Evolutionary conservation across 2,329 filamentous ascomycete genomes (phyloP).

Genomic region (Colletotrichum siamense): DNA sequence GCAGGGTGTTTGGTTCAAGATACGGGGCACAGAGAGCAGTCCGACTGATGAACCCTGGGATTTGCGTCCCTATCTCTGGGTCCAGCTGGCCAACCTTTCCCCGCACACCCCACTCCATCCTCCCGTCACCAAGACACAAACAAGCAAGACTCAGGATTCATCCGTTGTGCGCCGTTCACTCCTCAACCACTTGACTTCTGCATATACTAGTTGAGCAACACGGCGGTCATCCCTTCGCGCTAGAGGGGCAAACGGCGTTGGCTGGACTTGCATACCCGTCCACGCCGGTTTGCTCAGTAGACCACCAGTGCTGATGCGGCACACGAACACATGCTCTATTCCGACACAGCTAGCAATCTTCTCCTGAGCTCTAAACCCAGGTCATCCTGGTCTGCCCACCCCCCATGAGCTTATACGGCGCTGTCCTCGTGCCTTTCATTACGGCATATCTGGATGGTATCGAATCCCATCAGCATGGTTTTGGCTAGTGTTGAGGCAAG

Average conservation of each 20-base stretch:
- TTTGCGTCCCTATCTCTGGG: constrained; percentile 5
- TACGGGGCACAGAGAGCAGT: background rate
- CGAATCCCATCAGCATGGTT: constrained; percentile 12
- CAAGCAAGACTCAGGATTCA: background rate
- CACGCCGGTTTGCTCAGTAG: background rate
- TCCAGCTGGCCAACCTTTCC: background rate
- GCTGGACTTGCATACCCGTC: constrained; percentile 14
- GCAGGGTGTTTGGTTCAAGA: background rate
- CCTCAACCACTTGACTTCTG: constrained; percentile 4
- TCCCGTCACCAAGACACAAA: background rate
- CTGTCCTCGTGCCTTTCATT: constrained; percentile 12
- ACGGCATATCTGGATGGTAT: constrained; percentile 6
- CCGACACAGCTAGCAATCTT: background rate
- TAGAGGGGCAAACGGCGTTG: background rate
- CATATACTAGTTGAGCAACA: background rate
- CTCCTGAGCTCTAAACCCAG: background rate
- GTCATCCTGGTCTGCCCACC: background rate
- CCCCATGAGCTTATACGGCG: background rate
- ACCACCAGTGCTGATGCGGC: background rate
- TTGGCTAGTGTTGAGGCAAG: constrained; percentile 11
- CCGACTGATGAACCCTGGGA: background rate
- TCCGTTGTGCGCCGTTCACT: background rate
- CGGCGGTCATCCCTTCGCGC: background rate
- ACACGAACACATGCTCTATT: constrained; percentile 10
- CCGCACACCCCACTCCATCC: constrained; percentile 3